Conservation (phyloP, 495 filamentous ascomycete species). For the Staphylotrichum longicolle region DNA sequence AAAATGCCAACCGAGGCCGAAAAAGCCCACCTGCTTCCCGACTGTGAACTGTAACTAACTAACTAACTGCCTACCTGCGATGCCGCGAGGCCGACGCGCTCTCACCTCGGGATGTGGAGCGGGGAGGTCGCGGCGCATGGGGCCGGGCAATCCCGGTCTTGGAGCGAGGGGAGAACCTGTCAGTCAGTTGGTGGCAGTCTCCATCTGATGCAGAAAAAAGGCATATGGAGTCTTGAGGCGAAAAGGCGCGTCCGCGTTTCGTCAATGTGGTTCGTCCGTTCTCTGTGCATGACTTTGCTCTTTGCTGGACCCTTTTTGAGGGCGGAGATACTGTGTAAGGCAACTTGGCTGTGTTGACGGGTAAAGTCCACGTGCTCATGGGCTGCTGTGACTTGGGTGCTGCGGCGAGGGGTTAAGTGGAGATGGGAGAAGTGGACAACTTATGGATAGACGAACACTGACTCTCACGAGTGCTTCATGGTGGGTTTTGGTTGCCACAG, state of each 20-base stretch:
- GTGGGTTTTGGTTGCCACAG: neutral
- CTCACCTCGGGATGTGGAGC: neutral
- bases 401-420: neutral
- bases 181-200: neutral
- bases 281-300: no score
- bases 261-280: no score
- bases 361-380: no score
- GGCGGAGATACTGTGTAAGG: no score
- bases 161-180: neutral
- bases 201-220: slow-evolving; percentile 1
- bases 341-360: no score
- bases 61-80: no score
- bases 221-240: neutral
- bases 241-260: no score
- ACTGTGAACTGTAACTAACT: no score
- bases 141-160: slow-evolving; percentile 9
- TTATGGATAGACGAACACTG: neutral
- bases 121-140: neutral
- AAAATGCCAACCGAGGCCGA: slow-evolving; percentile 10
- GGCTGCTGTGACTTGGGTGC: no score
- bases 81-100: no score
- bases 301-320: no score
- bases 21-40: no score
- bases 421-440: neutral
- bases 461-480: neutral